These are phyloP conservation scores for Trypanosoma caninum DNA, from an alignment of 208 protist species.

Conservation along the genomic window DNA sequence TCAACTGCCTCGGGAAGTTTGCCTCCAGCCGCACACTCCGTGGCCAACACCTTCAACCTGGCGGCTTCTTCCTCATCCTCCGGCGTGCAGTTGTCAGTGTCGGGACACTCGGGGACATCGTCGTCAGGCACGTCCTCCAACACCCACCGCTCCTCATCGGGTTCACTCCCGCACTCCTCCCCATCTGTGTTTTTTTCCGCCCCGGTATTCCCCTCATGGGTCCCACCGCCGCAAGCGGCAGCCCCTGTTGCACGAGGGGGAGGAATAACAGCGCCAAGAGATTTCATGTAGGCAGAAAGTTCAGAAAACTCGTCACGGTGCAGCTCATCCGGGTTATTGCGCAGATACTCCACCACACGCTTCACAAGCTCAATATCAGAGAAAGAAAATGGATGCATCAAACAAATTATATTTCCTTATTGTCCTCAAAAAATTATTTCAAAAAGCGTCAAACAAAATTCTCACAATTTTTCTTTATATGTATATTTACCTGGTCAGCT, in stretches of 20 bases:
- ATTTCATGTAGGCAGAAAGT: conserved; percentile 35
- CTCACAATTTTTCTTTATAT: too few species aligned
- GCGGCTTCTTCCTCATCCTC: conserved; percentile 54
- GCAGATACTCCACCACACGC: conserved; percentile 34
- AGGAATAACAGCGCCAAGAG: conserved; percentile 35
- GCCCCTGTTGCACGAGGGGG: background rate
- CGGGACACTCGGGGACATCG: conserved; percentile 22
- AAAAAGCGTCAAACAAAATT: too few species aligned
- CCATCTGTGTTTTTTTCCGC: conserved; percentile 13
- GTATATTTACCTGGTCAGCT: background rate
- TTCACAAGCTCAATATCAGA: conserved; percentile 36
- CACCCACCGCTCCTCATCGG: conserved; percentile 54
- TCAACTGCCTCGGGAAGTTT: conserved; percentile 46
- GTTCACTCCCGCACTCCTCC: conserved; percentile 36
- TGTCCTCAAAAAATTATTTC: background rate
- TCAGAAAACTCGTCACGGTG: conserved; percentile 35
- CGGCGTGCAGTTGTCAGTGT: conserved; percentile 38
- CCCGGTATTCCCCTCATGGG: background rate
- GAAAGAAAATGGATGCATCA: conserved; percentile 24
- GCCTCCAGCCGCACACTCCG: conserved; percentile 41
- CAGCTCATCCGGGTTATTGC: conserved; percentile 31
- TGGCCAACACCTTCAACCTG: conserved; percentile 55
- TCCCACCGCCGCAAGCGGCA: background rate
- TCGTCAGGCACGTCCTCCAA: conserved; percentile 33
- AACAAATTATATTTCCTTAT: background rate